phyloP scores from a whole-genome alignment of 2,329 filamentous ascomycete species.

The Apiospora marii region DNA sequence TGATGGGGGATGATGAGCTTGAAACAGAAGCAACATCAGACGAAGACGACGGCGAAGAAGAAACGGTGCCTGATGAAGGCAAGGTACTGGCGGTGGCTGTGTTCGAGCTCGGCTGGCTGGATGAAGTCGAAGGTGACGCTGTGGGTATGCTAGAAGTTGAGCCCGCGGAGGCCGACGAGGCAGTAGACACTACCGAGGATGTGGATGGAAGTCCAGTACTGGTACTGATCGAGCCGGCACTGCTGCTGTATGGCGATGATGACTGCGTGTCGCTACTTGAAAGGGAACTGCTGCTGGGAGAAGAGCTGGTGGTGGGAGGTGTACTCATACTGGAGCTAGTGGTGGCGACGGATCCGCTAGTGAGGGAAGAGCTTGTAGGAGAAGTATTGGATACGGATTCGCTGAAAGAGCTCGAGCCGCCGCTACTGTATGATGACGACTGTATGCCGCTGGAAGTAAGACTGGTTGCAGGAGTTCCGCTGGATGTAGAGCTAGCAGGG shows the following conservation, averaged over 20 bases:
- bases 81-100: not conserved
- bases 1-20: not conserved
- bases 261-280: not conserved
- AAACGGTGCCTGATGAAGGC: not conserved
- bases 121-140: not conserved
- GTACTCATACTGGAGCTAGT: not conserved
- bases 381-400: not conserved
- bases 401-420: not conserved
- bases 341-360: not conserved
- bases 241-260: not conserved
- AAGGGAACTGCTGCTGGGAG: not conserved
- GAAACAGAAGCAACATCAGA: not conserved
- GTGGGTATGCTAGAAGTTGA: not conserved
- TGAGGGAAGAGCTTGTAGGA: not conserved
- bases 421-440: not conserved
- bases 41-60: not conserved
- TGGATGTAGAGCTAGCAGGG: not conserved
- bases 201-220: not conserved
- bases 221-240: not conserved
- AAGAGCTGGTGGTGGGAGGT: not conserved
- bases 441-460: not conserved
- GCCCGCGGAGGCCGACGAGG: not conserved
- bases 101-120: not conserved
- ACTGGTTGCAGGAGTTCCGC: not conserved
- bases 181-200: not conserved